Conservation (phyloP, 2,329 filamentous ascomycete genomes). For the Epichloe glyceriae region DNA sequence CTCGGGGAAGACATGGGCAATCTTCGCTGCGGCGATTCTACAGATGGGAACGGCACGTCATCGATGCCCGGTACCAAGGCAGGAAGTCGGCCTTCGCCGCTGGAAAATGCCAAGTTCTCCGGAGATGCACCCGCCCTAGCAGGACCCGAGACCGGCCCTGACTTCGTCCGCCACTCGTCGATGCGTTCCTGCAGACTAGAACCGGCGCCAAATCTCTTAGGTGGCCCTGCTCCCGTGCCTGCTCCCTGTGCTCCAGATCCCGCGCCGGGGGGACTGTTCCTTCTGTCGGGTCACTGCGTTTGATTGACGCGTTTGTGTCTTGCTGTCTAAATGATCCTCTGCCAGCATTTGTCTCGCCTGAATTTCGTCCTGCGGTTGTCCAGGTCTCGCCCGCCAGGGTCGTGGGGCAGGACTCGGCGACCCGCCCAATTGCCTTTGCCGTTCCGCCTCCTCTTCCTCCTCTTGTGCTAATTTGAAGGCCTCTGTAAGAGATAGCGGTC, state of each 20-base stretch:
- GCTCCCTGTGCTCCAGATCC: not conserved
- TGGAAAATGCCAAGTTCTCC: constrained; percentile 11
- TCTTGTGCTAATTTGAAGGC: constrained; percentile 24
- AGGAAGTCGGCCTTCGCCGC: constrained; percentile 20
- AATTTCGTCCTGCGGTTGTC: constrained; percentile 16
- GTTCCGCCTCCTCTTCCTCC: constrained; percentile 16
- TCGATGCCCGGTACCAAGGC: constrained; percentile 27
- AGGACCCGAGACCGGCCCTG: not conserved
- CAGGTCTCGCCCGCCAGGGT: constrained; percentile 24
- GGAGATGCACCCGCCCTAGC: not conserved
- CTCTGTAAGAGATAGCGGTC: constrained; percentile 28
- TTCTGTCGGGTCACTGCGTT: constrained; percentile 9
- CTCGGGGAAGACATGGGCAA: constrained; percentile 26
- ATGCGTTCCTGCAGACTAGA: constrained; percentile 5
- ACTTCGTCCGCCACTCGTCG: constrained; percentile 5
- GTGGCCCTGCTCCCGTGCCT: not conserved
- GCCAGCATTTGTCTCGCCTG: constrained; percentile 16
- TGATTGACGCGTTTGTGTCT: constrained; percentile 6
- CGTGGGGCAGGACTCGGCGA: constrained; percentile 40
- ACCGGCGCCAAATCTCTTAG: not conserved
- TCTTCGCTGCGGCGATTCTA: constrained; percentile 14
- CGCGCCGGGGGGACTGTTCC: not conserved
- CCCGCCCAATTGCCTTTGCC: constrained; percentile 22
- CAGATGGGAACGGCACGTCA: constrained; percentile 21
- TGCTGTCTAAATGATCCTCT: constrained; percentile 19